These are phyloP conservation scores for Clohesyomyces aquaticus DNA, from an alignment of 495 filamentous ascomycete species.

Conservation along the genomic window DNA sequence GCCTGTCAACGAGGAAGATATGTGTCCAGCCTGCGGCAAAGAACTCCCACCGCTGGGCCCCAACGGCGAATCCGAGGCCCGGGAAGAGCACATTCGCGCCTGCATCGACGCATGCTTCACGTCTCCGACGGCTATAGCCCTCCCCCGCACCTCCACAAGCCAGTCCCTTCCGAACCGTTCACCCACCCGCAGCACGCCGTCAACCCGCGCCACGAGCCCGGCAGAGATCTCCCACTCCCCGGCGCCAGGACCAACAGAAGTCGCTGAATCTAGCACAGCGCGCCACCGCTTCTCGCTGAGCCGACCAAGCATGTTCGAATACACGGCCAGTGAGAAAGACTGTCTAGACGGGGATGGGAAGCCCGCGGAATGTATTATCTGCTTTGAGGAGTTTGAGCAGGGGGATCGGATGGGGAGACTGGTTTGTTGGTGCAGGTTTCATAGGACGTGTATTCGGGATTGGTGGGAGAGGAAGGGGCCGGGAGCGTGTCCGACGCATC, in stretches of 20 bases:
- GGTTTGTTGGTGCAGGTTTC: slow-evolving; percentile 93
- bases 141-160: not conserved
- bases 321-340: slow-evolving; percentile 89
- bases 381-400: slow-evolving; percentile 91
- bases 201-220: no score
- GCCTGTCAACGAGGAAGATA: slow-evolving; percentile 69
- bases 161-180: no score
- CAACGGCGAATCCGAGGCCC: slow-evolving; percentile 62
- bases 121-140: no score
- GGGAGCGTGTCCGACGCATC: slow-evolving; percentile 51
- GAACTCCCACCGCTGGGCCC: slow-evolving; percentile 69
- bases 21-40: slow-evolving; percentile 85
- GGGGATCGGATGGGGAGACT: slow-evolving; percentile 81
- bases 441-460: slow-evolving; percentile 55
- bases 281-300: not conserved
- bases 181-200: no score
- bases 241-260: not conserved
- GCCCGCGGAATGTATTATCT: slow-evolving; percentile 82
- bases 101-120: slow-evolving; percentile 61
- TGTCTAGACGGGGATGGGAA: slow-evolving; percentile 69
- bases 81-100: slow-evolving; percentile 74
- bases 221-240: no score
- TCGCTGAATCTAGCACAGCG: not conserved
- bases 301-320: slow-evolving; percentile 61
- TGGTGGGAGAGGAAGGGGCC: slow-evolving; percentile 51